A percentile compares a stretch with the other conserved stretches of the same genome.
Evolutionary conservation across 441 rosid genomes (phyloP).

Genomic region (Jatropha podagrica): DNA sequence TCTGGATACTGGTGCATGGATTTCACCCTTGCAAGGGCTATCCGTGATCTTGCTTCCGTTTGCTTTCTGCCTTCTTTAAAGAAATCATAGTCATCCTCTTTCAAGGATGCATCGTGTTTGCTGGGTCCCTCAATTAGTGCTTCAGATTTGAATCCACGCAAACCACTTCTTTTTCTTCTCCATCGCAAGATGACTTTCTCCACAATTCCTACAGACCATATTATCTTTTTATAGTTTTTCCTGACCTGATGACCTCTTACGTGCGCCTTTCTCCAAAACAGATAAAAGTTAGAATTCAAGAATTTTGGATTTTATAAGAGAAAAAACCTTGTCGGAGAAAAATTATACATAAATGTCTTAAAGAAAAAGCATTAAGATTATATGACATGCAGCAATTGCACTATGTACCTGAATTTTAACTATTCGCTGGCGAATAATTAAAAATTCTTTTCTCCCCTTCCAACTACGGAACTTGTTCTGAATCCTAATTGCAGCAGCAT

Average conservation of each 20-base stretch:
- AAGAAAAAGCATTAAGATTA: constrained; percentile 8
- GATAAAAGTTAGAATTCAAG: constrained; percentile 12
- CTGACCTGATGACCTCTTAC: constrained; percentile 88
- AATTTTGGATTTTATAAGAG: not conserved
- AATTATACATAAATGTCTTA: not conserved
- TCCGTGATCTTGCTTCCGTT: constrained; percentile 76
- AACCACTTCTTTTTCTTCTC: constrained; percentile 85
- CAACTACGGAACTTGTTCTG: constrained; percentile 80
- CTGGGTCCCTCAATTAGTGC: constrained; percentile 43
- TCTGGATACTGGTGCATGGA: constrained; percentile 92
- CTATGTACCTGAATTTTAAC: constrained; percentile 79
- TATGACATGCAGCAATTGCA: not conserved
- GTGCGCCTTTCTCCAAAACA: constrained; percentile 57
- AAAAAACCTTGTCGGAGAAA: not conserved
- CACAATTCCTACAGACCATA: constrained; percentile 85
- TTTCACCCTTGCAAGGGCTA: constrained; percentile 84
- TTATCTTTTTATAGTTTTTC: constrained; percentile 65
- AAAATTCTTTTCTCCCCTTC: constrained; percentile 79
- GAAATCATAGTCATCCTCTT: constrained; percentile 81
- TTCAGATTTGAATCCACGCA: constrained; percentile 83
- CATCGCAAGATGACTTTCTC: constrained; percentile 88
- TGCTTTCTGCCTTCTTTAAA: constrained; percentile 84
- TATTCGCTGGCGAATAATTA: constrained; percentile 67
- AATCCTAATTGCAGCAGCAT: constrained; percentile 73
- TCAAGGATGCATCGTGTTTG: constrained; percentile 34